Conservation (phyloP, 1,139 yeast species). For the Sugiyamaella novakii region DNA sequence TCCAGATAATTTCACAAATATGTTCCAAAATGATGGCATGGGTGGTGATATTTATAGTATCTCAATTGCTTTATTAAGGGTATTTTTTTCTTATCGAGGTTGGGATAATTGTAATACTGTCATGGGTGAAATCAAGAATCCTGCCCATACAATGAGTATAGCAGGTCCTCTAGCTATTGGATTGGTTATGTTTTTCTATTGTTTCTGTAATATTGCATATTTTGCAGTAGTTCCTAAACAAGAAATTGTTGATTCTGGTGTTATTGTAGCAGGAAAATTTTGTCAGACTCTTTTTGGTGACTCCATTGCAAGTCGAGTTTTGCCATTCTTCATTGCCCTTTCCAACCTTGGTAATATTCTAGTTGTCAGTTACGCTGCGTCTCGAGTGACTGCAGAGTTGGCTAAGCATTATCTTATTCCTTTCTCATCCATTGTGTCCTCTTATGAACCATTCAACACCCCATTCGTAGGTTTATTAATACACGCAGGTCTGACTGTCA, state of each 20-base stretch:
- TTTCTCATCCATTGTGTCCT: constrained; percentile 57
- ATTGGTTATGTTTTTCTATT: constrained; percentile 60
- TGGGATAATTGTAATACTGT: constrained; percentile 82
- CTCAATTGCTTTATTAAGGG: constrained; percentile 58
- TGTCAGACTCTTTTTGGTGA: constrained; percentile 71
- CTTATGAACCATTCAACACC: constrained; percentile 54
- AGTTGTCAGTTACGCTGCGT: constrained; percentile 75
- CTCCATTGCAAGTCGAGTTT: constrained; percentile 55
- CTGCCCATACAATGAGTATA: constrained; percentile 63
- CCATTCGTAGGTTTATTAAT: constrained; percentile 56
- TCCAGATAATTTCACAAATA: constrained; percentile 36
- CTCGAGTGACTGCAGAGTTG: constrained; percentile 69
- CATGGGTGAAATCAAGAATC: constrained; percentile 73
- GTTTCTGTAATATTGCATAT: constrained; percentile 70
- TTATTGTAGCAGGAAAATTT: constrained; percentile 73
- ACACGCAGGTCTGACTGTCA: constrained; percentile 53
- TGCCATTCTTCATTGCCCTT: constrained; percentile 68
- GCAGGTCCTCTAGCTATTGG: constrained; percentile 74
- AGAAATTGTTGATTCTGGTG: constrained; percentile 63
- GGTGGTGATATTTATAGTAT: constrained; percentile 40
- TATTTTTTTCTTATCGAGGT: constrained; percentile 61
- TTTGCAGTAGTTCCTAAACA: constrained; percentile 75
- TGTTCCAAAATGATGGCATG: constrained; percentile 39
- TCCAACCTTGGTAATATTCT: constrained; percentile 77
- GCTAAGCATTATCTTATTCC: constrained; percentile 76